These are phyloP conservation scores for Marasmius tenuissimus DNA, from an alignment of 1,284 basidiomycete genomes.

Conservation along the genomic window DNA sequence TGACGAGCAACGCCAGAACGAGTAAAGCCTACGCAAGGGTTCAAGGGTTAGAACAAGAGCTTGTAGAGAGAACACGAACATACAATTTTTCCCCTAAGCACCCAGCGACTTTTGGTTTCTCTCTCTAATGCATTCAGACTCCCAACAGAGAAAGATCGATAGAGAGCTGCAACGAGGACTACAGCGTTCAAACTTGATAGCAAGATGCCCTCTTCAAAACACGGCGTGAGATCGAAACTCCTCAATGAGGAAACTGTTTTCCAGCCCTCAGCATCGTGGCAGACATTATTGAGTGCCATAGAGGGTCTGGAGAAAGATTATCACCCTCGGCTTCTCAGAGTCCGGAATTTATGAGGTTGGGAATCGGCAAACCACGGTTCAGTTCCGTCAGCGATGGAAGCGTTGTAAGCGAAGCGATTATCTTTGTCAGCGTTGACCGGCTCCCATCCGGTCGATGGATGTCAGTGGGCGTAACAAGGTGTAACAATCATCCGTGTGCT, in stretches of 20 bases:
- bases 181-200: constrained; percentile 51
- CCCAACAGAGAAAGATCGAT: constrained; percentile 34
- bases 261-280: constrained; percentile 64
- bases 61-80: constrained; percentile 24
- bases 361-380: not conserved
- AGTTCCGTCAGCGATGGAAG: not conserved
- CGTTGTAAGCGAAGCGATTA: no score
- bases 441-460: no score
- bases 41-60: not conserved
- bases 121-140: constrained; percentile 26
- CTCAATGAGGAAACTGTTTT: constrained; percentile 56
- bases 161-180: constrained; percentile 44
- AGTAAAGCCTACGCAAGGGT: constrained; percentile 42
- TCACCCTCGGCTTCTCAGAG: not conserved
- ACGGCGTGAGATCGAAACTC: constrained; percentile 80
- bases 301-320: not conserved
- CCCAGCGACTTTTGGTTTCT: constrained; percentile 41
- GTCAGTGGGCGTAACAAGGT: no score
- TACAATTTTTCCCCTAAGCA: constrained; percentile 66
- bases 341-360: not conserved
- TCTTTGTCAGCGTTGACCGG: no score
- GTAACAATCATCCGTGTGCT: no score
- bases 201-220: constrained; percentile 79
- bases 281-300: constrained; percentile 36
- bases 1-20: constrained; percentile 38